A percentile compares a stretch with the other conserved stretches of the same genome.
These are phyloP conservation scores for Pythium periplocum DNA, from an alignment of 352 stramenopile genomes.

Conservation along the genomic window DNA sequence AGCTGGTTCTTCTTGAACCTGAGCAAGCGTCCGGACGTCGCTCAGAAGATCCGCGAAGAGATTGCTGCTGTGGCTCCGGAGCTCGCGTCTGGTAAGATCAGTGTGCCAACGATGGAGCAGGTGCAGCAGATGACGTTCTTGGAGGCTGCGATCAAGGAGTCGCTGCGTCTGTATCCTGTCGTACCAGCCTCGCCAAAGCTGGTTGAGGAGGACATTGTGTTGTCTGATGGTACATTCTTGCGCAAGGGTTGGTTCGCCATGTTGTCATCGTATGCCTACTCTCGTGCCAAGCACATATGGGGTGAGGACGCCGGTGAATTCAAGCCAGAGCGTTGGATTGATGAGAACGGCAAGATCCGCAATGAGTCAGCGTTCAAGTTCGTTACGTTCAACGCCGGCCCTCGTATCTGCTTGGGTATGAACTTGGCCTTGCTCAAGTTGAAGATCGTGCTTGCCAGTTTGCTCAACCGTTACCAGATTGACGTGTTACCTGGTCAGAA, in stretches of 20 bases:
- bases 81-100: background rate
- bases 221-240: slow-evolving; percentile 15
- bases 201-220: background rate
- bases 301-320: slow-evolving; percentile 24
- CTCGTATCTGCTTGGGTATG: slow-evolving; percentile 26
- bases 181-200: slow-evolving; percentile 27
- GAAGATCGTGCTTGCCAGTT: slow-evolving; percentile 26
- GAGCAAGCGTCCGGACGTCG: slow-evolving; percentile 36
- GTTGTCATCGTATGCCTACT: slow-evolving; percentile 27
- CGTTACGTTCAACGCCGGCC: slow-evolving; percentile 5
- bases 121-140: slow-evolving; percentile 41
- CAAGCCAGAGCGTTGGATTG: slow-evolving; percentile 29
- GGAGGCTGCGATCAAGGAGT: slow-evolving; percentile 36
- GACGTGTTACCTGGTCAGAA: slow-evolving; percentile 7
- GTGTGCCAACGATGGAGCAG: slow-evolving; percentile 31
- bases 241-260: slow-evolving; percentile 8
- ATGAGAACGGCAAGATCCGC: slow-evolving; percentile 6
- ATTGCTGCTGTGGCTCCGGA: slow-evolving; percentile 24
- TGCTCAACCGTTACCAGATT: slow-evolving; percentile 34
- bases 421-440: slow-evolving; percentile 38
- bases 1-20: slow-evolving; percentile 74
- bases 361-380: slow-evolving; percentile 4
- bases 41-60: slow-evolving; percentile 39
- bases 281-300: slow-evolving; percentile 23
- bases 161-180: slow-evolving; percentile 31